Conservation (phyloP, 768 basidiomycete species). For the Amanita muscaria region DNA sequence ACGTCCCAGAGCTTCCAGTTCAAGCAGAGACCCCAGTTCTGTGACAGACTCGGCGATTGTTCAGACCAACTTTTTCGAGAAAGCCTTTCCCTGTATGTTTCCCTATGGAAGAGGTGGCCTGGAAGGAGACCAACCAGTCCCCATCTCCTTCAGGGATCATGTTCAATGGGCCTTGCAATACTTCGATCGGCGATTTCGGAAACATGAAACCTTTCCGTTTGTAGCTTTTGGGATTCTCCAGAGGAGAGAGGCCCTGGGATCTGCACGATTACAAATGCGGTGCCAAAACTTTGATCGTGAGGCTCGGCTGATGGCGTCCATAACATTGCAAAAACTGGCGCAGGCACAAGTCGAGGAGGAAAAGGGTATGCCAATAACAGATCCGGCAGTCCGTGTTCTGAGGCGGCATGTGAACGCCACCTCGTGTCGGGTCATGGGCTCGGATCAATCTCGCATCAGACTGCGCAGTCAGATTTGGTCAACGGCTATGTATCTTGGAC, state of each 20-base stretch:
- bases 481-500: not conserved
- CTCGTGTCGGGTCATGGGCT: conserved; percentile 13
- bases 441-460: not conserved
- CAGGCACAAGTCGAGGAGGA: conserved; percentile 20
- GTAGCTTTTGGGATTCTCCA: conserved; percentile 23
- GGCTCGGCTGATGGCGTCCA: too few species aligned
- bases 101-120: conserved; percentile 25
- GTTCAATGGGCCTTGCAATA: conserved; percentile 22
- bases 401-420: conserved; percentile 9
- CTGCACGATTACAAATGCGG: conserved; percentile 15
- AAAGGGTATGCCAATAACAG: not conserved
- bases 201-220: conserved; percentile 24
- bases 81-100: conserved; percentile 19
- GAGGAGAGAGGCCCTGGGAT: conserved; percentile 10
- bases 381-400: not conserved
- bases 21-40: not conserved
- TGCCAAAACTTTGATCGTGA: too few species aligned
- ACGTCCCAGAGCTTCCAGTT: not conserved
- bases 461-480: conserved; percentile 3
- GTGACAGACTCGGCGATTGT: too few species aligned
- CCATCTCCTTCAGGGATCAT: conserved; percentile 14
- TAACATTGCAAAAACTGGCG: conserved; percentile 18
- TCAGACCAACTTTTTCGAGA: conserved; percentile 14
- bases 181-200: conserved; percentile 21
- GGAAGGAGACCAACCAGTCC: conserved; percentile 14